Evolutionary conservation across 371 early-diverging fungal genomes (phyloP).

Genomic region (Syncephalis fuscata): DNA sequence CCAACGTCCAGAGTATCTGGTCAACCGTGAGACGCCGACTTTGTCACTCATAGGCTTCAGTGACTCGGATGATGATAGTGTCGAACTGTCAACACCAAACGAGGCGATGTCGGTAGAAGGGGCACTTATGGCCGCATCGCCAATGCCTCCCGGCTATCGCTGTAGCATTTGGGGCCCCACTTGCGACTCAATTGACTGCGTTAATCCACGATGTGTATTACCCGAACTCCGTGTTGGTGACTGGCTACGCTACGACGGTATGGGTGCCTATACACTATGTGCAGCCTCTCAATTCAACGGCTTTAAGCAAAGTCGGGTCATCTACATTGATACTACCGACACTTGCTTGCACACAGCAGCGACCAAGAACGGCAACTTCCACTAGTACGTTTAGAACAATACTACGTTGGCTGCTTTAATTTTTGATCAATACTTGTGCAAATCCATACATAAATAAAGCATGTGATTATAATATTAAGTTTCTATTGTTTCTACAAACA

Average conservation of each 20-base stretch:
- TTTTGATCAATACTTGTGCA: too few relatives aligned
- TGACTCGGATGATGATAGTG: background rate
- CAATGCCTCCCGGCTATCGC: slow-evolving; percentile 12
- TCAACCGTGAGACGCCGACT: slow-evolving; percentile 18
- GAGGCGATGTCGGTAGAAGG: background rate
- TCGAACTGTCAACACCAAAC: slow-evolving; percentile 4
- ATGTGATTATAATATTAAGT: too few relatives aligned
- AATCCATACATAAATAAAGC: too few relatives aligned
- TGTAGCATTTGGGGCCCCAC: slow-evolving; percentile 96
- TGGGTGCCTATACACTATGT: slow-evolving; percentile 94
- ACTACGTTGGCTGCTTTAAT: too few relatives aligned
- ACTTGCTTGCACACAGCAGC: too few relatives aligned
- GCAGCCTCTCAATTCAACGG: slow-evolving; percentile 87
- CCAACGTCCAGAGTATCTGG: slow-evolving; percentile 32
- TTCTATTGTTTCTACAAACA: too few relatives aligned
- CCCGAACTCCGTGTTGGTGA: slow-evolving; percentile 87
- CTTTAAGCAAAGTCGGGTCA: slow-evolving; percentile 61
- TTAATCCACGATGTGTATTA: slow-evolving; percentile 44
- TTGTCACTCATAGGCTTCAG: slow-evolving; percentile 15
- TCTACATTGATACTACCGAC: slow-evolving; percentile 64
- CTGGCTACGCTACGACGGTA: slow-evolving; percentile 87
- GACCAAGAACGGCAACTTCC: too few relatives aligned
- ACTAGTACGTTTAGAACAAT: too few relatives aligned
- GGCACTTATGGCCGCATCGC: slow-evolving; percentile 1
- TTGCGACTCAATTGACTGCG: slow-evolving; percentile 94